A percentile compares a stretch with the other conserved stretches of the same genome.
phyloP scores from a whole-genome alignment of 1,139 yeast genomes.

The Taphrina sp. region DNA sequence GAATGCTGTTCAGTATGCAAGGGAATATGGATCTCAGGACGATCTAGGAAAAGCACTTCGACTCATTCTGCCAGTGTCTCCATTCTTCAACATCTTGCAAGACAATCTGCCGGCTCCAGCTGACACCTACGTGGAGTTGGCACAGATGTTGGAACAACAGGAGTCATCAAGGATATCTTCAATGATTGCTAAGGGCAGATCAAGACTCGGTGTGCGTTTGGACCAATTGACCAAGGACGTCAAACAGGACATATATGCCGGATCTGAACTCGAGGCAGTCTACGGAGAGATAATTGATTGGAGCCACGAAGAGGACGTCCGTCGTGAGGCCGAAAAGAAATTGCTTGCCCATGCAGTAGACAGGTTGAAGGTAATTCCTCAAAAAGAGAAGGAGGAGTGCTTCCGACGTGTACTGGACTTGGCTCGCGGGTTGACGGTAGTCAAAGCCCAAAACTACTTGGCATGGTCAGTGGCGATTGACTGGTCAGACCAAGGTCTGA shows the following conservation, averaged over 20 bases:
- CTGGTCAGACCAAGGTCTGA: conserved; percentile 63
- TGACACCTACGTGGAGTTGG: conserved; percentile 53
- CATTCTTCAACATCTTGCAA: conserved; percentile 58
- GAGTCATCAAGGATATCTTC: conserved; percentile 46
- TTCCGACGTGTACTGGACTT: conserved; percentile 53
- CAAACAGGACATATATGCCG: conserved; percentile 53
- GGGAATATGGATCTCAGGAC: conserved; percentile 42
- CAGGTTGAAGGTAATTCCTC: conserved; percentile 53
- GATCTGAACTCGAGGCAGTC: conserved; percentile 54
- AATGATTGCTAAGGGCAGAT: conserved; percentile 42
- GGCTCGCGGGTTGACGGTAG: conserved; percentile 71
- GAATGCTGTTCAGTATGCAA: conserved; percentile 37
- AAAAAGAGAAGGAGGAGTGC: conserved; percentile 45
- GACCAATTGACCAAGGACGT: conserved; percentile 46
- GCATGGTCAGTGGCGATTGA: conserved; percentile 81
- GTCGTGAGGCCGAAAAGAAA: conserved; percentile 61
- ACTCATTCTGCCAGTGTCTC: conserved; percentile 62
- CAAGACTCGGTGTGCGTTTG: conserved; percentile 39
- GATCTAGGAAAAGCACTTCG: conserved; percentile 52
- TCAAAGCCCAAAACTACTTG: conserved; percentile 57
- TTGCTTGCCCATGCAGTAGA: conserved; percentile 59
- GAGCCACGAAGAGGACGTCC: conserved; percentile 59
- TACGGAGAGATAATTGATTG: conserved; percentile 60
- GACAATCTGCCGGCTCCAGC: conserved; percentile 54
- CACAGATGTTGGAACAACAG: conserved; percentile 49